These are phyloP conservation scores for Thinopyrum elongatum DNA, from an alignment of 176 grass and related monocot species.

Conservation along the genomic window DNA sequence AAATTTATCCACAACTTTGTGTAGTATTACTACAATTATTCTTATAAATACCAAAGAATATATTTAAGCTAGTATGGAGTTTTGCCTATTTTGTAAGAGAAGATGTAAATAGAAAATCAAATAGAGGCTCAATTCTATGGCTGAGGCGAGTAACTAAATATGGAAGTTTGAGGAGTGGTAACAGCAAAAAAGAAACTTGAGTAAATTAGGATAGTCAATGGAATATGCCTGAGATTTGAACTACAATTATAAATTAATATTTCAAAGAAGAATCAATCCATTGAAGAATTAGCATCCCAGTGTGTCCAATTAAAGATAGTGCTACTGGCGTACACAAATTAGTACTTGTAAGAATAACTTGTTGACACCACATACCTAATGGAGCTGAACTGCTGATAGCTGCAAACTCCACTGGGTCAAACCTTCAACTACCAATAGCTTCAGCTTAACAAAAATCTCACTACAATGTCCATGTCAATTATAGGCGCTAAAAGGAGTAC, in stretches of 20 bases:
- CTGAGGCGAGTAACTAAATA: neutral
- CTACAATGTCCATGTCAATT: no score
- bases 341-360: neutral
- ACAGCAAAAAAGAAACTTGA: neutral
- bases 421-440: neutral
- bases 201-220: neutral
- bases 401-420: neutral
- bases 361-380: neutral
- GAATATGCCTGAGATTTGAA: neutral
- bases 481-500: no score
- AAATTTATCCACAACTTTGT: neutral
- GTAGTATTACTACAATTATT: neutral
- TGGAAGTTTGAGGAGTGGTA: neutral
- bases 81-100: neutral
- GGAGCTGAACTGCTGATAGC: neutral
- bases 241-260: no score
- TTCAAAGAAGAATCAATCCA: neutral
- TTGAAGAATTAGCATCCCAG: neutral
- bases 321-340: neutral
- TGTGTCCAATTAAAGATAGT: neutral
- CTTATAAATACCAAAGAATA: neutral
- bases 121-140: neutral
- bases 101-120: neutral
- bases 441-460: neutral
- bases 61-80: neutral